These are phyloP conservation scores for Trametes cingulata DNA, from an alignment of 768 basidiomycete genomes.

Conservation along the genomic window DNA sequence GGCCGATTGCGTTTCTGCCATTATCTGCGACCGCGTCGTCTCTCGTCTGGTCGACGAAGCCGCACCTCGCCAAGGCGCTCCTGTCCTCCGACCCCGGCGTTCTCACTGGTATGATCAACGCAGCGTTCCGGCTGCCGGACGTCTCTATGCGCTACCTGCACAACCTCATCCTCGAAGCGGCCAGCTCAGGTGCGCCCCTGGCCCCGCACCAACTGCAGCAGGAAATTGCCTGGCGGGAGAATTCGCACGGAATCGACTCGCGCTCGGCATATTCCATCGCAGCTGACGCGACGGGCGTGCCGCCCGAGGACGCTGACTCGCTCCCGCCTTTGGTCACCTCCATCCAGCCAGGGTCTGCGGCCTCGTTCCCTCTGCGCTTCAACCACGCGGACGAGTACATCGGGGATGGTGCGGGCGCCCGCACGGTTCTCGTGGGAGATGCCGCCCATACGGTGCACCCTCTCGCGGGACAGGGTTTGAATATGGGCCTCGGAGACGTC, in stretches of 20 bases:
- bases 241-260: slow-evolving; percentile 62
- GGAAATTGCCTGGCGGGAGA: slow-evolving; percentile 75
- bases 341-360: slow-evolving; percentile 71
- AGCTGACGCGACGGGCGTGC: slow-evolving; percentile 48
- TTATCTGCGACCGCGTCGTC: slow-evolving; percentile 78
- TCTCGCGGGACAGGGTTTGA: slow-evolving; percentile 93
- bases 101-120: slow-evolving; percentile 79
- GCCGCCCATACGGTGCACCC: slow-evolving; percentile 96
- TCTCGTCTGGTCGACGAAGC: slow-evolving; percentile 92
- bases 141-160: slow-evolving; percentile 71
- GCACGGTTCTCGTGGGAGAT: slow-evolving; percentile 92
- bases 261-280: slow-evolving; percentile 64
- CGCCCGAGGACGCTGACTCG: slow-evolving; percentile 57
- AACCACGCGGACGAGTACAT: slow-evolving; percentile 87
- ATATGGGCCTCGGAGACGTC: slow-evolving; percentile 89
- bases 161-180: slow-evolving; percentile 56
- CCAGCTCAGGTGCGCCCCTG: slow-evolving; percentile 45
- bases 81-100: slow-evolving; percentile 63
- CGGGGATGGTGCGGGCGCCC: slow-evolving; percentile 61
- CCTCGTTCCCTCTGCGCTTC: slow-evolving; percentile 88
- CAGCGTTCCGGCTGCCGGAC: slow-evolving; percentile 83
- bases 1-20: slow-evolving; percentile 94
- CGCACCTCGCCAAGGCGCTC: slow-evolving; percentile 71
- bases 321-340: slow-evolving; percentile 76
- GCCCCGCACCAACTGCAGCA: slow-evolving; percentile 50